Conservation (phyloP, 768 basidiomycete species). For the Steccherinum ochraceum region DNA sequence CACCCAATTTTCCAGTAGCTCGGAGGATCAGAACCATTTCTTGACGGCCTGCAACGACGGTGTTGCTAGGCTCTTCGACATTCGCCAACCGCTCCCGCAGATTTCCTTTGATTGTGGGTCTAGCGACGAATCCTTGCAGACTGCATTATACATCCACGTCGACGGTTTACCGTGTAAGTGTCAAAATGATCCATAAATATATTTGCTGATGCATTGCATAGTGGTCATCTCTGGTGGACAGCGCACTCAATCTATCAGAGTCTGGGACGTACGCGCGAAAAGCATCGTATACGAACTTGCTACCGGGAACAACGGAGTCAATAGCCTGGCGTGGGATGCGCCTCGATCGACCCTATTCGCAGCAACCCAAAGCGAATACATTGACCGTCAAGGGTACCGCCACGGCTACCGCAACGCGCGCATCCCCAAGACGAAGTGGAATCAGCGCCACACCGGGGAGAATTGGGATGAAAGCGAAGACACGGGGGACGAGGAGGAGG, state of each 20-base stretch:
- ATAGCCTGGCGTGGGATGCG: conserved; percentile 27
- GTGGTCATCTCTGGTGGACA: conserved; percentile 22
- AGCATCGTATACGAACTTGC: conserved; percentile 33
- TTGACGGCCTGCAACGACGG: conserved; percentile 32
- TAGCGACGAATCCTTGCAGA: conserved; percentile 23
- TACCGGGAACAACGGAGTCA: conserved; percentile 38
- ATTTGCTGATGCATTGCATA: background rate
- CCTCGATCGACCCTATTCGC: conserved; percentile 25
- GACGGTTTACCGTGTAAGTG: conserved; percentile 31
- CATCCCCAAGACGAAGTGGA: background rate
- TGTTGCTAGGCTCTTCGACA: conserved; percentile 33
- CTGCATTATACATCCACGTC: conserved; percentile 22
- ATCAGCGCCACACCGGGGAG: background rate
- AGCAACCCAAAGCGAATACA: conserved; percentile 27
- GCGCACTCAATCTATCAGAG: conserved; percentile 27
- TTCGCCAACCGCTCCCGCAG: conserved; percentile 29
- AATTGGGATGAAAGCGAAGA: background rate
- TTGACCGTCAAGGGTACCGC: conserved; percentile 18
- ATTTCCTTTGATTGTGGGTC: conserved; percentile 27
- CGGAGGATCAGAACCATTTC: conserved; percentile 29
- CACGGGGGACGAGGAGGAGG: background rate
- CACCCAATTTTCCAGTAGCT: conserved; percentile 27
- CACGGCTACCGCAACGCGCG: background rate
- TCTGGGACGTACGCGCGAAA: conserved; percentile 37
- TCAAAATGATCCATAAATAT: background rate